Base-by-base conservation (phyloP, 257 asterid species). In the Linderniella brevidens region DNA sequence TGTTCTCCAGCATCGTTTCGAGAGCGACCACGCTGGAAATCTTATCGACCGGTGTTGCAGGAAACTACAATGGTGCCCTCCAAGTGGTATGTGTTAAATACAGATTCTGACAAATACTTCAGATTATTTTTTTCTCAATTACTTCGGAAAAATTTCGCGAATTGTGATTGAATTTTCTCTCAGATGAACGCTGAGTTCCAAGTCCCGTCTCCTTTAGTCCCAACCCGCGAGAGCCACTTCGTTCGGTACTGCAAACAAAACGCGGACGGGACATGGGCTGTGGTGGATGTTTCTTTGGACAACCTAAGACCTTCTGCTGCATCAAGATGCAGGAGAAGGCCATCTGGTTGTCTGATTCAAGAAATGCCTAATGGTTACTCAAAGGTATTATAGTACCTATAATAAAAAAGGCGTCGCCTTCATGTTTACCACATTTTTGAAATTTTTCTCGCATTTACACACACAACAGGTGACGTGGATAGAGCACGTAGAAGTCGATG, bases 131-230 rank as follows among this genome's bases (percentile, higher is more conserved):
- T 12, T 4, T 46, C 10, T 13, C 17, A 47, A 18, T 9, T 11
- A 6, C 10, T 42, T 8, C 5, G 11, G 13, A 18, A n/a, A n/a
- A n/a, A n/a, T n/a, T 1, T 35, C 14, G 1, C 43, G 14, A 45
- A 19, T 39, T 12, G 18, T 13, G 9, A 48, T n/a, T 5, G 51
- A 17, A 1, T 42, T 19, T 49, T 15, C 3, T 47, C 48, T 49
- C 66, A 82, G 93, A 78, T 82, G 92, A 78, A 78, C 14, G 93
- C 93, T 16, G 93, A 82, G 65, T 68, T 82, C 61, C 93, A 82
- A 49, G 81, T 82, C 10, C 93, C 93, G 0, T 78, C 93, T 14
- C 92, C 93, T 0, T 37, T 72, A 4, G 92, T 82, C 57, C 93
- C 93, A 2, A 78, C 86, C 1, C 79, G 93, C 0, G 86, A 82